Evolutionary conservation across 805 yeast genomes (phyloP).

Genomic region (Kurtzmaniella fragi): DNA sequence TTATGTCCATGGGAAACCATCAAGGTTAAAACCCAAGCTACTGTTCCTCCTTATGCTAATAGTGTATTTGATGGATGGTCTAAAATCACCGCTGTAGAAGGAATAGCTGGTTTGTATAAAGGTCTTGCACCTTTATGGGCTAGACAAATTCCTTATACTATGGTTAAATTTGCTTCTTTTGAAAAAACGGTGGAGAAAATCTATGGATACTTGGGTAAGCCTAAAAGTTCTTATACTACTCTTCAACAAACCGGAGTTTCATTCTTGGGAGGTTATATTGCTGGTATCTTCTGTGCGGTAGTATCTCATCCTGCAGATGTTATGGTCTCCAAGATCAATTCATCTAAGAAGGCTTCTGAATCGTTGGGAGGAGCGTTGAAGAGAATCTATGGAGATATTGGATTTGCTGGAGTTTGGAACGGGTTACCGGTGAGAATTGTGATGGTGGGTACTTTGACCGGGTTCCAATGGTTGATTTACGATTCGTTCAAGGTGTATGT

Average conservation of each 20-base stretch:
- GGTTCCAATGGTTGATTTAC: slow-evolving; percentile 94
- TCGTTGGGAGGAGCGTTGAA: slow-evolving; percentile 58
- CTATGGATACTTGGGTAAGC: slow-evolving; percentile 67
- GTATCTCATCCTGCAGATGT: slow-evolving; percentile 99
- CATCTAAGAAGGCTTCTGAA: slow-evolving; percentile 63
- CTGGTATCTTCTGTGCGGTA: slow-evolving; percentile 94
- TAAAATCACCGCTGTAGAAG: slow-evolving; percentile 63
- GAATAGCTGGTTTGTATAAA: slow-evolving; percentile 72
- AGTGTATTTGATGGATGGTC: slow-evolving; percentile 62
- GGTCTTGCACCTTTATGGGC: slow-evolving; percentile 93
- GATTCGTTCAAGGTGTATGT: slow-evolving; percentile 93
- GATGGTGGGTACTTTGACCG: slow-evolving; percentile 97
- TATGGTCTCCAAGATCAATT: slow-evolving; percentile 89
- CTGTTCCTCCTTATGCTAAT: slow-evolving; percentile 78
- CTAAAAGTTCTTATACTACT: slow-evolving; percentile 64
- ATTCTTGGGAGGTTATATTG: slow-evolving; percentile 92
- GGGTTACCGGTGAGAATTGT: slow-evolving; percentile 91
- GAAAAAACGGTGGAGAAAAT: slow-evolving; percentile 84
- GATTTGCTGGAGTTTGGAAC: slow-evolving; percentile 90
- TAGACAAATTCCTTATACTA: slow-evolving; percentile 97
- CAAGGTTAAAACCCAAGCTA: slow-evolving; percentile 90
- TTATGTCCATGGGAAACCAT: slow-evolving; percentile 95
- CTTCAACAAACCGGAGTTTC: slow-evolving; percentile 90
- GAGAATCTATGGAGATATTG: slow-evolving; percentile 78
- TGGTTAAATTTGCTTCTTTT: slow-evolving; percentile 94